Evolutionary conservation across 2,329 filamentous ascomycete genomes (phyloP).

Genomic region (Dactylonectria macrodidyma): DNA sequence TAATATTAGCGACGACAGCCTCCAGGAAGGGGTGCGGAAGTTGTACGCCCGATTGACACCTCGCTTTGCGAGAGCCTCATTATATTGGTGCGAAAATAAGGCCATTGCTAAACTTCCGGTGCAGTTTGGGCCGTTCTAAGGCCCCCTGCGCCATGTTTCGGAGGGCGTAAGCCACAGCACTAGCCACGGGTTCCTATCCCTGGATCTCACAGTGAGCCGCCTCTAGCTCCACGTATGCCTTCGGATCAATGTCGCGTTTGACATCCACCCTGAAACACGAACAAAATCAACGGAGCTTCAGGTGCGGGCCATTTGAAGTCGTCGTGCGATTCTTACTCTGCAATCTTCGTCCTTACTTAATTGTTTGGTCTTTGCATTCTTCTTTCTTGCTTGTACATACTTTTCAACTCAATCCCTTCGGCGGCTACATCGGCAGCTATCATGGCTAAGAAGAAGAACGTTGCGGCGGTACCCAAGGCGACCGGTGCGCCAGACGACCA

Average conservation of each 20-base stretch:
- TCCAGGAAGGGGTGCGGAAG: constrained; percentile 14
- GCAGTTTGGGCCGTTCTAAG: constrained; percentile 1
- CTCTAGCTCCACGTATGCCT: constrained; percentile 43
- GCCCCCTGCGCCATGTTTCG: constrained; percentile 9
- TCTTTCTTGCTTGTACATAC: constrained; percentile 26
- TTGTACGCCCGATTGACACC: constrained; percentile 3
- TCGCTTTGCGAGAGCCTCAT: neutral
- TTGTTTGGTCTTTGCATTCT: constrained; percentile 4
- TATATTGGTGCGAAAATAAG: constrained; percentile 29
- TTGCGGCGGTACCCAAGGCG: constrained; percentile 36
- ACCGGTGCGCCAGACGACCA: constrained; percentile 52
- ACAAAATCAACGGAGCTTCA: constrained; percentile 47
- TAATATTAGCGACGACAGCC: neutral
- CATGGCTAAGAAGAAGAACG: constrained; percentile 44
- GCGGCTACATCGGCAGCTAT: constrained; percentile 5
- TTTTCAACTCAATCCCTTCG: constrained; percentile 11
- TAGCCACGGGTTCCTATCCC: constrained; percentile 36
- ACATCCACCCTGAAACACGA: constrained; percentile 36
- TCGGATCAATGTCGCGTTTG: constrained; percentile 32
- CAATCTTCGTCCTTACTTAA: constrained; percentile 19
- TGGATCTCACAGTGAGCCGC: constrained; percentile 29
- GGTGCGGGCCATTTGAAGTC: constrained; percentile 52
- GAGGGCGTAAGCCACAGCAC: constrained; percentile 36
- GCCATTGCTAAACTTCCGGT: constrained; percentile 1
- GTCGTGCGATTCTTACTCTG: constrained; percentile 13